Conservation (phyloP, 2,329 filamentous ascomycete genomes). For the Cladorrhinum sp. region DNA sequence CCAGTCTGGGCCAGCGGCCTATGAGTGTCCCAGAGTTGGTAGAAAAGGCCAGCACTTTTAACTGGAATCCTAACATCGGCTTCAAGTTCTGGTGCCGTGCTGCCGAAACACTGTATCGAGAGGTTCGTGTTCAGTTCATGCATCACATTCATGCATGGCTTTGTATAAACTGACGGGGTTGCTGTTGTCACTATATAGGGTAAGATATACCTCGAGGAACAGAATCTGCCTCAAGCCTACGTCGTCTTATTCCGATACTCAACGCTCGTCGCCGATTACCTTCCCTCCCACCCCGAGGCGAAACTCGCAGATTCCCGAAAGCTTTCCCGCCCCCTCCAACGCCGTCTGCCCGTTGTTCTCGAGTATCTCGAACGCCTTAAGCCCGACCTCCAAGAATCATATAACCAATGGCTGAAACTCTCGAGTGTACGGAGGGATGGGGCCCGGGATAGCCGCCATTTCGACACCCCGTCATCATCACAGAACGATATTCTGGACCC, state of each 20-base stretch:
- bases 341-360: slow-evolving; percentile 57
- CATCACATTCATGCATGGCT: neutral
- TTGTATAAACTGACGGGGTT: slow-evolving; percentile 16
- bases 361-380: slow-evolving; percentile 74
- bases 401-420: slow-evolving; percentile 64
- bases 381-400: slow-evolving; percentile 69
- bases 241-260: slow-evolving; percentile 89
- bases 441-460: slow-evolving; percentile 20
- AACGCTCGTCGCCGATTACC: slow-evolving; percentile 72
- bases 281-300: slow-evolving; percentile 73
- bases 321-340: slow-evolving; percentile 53
- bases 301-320: slow-evolving; percentile 63
- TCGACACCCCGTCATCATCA: slow-evolving; percentile 23
- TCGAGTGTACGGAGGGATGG: slow-evolving; percentile 37
- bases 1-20: slow-evolving; percentile 44
- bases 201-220: slow-evolving; percentile 78
- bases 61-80: slow-evolving; percentile 73
- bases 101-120: slow-evolving; percentile 73
- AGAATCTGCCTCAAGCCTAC: slow-evolving; percentile 84
- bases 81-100: slow-evolving; percentile 81
- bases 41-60: slow-evolving; percentile 71
- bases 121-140: slow-evolving; percentile 55
- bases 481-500: slow-evolving; percentile 57
- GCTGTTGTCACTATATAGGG: slow-evolving; percentile 53
- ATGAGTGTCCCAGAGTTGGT: slow-evolving; percentile 75